These are phyloP conservation scores for Nicotiana sylvestris DNA, from an alignment of 257 asterid species.

Conservation along the genomic window DNA sequence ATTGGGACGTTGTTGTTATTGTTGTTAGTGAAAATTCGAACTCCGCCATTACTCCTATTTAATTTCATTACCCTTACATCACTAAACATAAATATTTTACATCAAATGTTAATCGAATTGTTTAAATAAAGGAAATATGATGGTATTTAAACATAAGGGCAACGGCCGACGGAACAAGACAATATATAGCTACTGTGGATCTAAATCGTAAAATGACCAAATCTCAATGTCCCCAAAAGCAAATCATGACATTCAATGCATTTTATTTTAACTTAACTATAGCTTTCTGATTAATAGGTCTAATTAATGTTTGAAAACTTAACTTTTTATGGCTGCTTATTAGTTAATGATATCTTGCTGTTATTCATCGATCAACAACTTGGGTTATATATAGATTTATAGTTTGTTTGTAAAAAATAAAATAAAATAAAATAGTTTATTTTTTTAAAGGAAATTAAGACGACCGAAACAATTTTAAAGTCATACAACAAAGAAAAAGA, in stretches of 20 bases:
- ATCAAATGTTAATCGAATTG: not conserved
- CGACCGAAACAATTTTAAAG: too few relatives aligned
- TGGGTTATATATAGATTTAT: not conserved
- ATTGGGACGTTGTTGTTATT: too few relatives aligned
- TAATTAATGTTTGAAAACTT: not conserved
- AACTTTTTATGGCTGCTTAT: not conserved
- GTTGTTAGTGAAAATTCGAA: too few relatives aligned
- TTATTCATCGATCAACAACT: not conserved
- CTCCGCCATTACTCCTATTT: too few relatives aligned
- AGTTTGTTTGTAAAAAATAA: not conserved
- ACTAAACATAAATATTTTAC: too few relatives aligned
- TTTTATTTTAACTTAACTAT: not conserved
- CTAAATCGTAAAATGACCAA: not conserved
- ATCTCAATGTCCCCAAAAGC: not conserved
- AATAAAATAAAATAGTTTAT: not conserved
- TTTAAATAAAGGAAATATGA: not conserved
- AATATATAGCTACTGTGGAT: not conserved
- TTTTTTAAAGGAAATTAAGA: too few relatives aligned
- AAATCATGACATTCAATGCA: not conserved
- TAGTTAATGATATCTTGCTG: not conserved
- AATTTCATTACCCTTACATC: too few relatives aligned
- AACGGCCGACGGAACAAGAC: not conserved
- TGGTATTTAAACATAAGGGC: not conserved
- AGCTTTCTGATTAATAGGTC: not conserved
- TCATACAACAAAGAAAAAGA: too few relatives aligned